Conservation (phyloP, 164 flowering plant species). For the Vitis rupestris region DNA sequence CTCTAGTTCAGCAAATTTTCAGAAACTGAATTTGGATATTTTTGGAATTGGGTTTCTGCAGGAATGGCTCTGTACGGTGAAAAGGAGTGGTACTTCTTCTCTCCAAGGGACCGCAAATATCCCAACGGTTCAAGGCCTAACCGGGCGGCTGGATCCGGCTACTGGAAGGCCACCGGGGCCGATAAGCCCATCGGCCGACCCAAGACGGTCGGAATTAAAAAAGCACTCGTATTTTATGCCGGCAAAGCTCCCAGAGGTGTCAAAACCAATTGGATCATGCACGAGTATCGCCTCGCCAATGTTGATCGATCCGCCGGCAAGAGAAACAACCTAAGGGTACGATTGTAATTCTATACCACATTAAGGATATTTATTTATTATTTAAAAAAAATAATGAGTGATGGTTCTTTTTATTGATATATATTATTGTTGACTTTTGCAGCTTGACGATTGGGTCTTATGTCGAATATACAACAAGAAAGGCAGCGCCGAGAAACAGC, state of each 20-base stretch:
- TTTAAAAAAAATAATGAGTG: neutral
- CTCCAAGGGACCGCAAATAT: constrained; percentile 64
- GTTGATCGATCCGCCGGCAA: constrained; percentile 57
- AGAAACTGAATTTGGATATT: neutral
- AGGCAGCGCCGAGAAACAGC: constrained; percentile 47
- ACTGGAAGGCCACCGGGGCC: constrained; percentile 77
- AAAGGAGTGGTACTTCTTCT: constrained; percentile 73
- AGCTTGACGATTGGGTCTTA: constrained; percentile 92
- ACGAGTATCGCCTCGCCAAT: constrained; percentile 65
- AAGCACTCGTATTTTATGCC: constrained; percentile 64
- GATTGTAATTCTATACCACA: neutral
- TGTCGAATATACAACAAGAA: constrained; percentile 88
- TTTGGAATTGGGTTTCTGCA: constrained; percentile 8
- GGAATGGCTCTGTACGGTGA: constrained; percentile 61
- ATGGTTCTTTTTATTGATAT: too few relatives aligned
- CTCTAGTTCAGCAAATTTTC: neutral
- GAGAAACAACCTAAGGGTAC: constrained; percentile 50
- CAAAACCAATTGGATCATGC: constrained; percentile 81
- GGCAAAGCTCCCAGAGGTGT: constrained; percentile 62
- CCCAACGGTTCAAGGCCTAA: constrained; percentile 74
- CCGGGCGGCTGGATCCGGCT: constrained; percentile 61
- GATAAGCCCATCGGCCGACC: constrained; percentile 70
- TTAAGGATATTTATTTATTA: too few relatives aligned
- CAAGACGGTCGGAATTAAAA: constrained; percentile 56
- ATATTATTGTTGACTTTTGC: constrained; percentile 17